Evolutionary conservation across 257 asterid species (phyloP).

Genomic region (Solanum arcanum): DNA sequence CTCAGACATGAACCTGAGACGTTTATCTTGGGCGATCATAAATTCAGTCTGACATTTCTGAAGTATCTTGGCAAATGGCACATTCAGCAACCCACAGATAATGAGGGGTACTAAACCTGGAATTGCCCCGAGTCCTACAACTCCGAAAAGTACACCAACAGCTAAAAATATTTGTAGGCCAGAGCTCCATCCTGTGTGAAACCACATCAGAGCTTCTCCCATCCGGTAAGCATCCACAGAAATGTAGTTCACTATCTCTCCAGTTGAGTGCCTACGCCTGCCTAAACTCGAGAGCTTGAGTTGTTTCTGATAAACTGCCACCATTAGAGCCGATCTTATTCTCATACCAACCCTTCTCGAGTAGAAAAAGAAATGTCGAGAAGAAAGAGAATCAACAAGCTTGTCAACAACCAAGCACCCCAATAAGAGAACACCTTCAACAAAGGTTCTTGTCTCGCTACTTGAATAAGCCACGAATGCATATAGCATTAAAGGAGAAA

Average conservation of each 20-base stretch:
- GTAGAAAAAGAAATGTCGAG: conserved; percentile 52
- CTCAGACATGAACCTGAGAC: conserved; percentile 56
- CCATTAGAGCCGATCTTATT: conserved; percentile 69
- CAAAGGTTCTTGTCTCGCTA: conserved; percentile 7
- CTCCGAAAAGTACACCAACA: conserved; percentile 26
- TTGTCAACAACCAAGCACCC: conserved; percentile 38
- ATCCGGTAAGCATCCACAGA: conserved; percentile 71
- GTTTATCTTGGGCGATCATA: conserved; percentile 55
- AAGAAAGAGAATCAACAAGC: conserved; percentile 38
- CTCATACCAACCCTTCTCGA: conserved; percentile 54
- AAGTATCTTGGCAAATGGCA: conserved; percentile 53
- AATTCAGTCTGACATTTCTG: conserved; percentile 58
- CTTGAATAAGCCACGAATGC: conserved; percentile 44
- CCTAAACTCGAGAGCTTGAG: conserved; percentile 52
- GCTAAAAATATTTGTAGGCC: conserved; percentile 31
- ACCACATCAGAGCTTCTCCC: conserved; percentile 70
- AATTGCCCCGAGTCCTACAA: conserved; percentile 62
- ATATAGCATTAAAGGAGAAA: conserved; percentile 45
- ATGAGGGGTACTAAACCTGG: conserved; percentile 55
- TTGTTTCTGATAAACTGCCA: conserved; percentile 51
- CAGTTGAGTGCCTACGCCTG: conserved; percentile 48
- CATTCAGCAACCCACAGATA: conserved; percentile 42
- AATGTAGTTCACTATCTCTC: conserved; percentile 62
- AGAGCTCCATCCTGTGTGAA: conserved; percentile 41
- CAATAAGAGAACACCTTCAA: conserved; percentile 31